Base-by-base conservation (phyloP, 768 basidiomycete species). In the Mycena rosella region DNA sequence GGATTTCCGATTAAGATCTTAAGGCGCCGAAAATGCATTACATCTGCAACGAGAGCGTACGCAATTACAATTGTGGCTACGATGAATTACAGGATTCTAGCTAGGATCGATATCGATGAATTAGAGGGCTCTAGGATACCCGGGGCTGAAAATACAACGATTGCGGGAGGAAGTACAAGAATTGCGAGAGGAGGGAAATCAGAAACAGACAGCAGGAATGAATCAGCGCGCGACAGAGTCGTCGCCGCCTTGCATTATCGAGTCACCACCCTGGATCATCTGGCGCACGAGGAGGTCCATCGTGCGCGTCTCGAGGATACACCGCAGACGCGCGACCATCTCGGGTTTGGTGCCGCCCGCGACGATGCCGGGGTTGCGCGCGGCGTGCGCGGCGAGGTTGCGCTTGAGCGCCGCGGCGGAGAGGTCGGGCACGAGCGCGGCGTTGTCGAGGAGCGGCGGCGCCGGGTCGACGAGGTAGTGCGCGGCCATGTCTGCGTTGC, bases 371-470 rank as follows among this genome's bases (percentile, higher is more conserved):
- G 80, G 69, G 69, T 91, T 88, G 63, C 74, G 74, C 14, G 69
- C 78, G 1, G 87, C 84, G 71, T 91, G 89, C 2, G 84, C 89
- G 22, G 79, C 78, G 6, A 92, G 82, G 69, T 92, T 91, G 14
- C 86, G 80, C 68, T 83, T 83, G 32, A 91, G 78, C 0, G 87
- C 88, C 1, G 78, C 77, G 6, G 72, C 65, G 18, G 88, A 85
- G 15, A 91, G 80, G 14, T 76, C 74, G 17, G 74, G 56, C 68
- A 86, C 86, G 20, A 77, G 66, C 11, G 71, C 63, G 5, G 87
- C 83, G 52, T 84, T 78, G 18, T 75, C 77, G 64, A 90, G 82
- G 40, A 90, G 80, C 10, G 90, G 89, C 0, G 88, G 82, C 0
- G 59, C 57, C 5, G 83, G 82, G 30, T 86, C 62, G 42, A 87